Conservation (phyloP, 2,329 filamentous ascomycete genomes). For the Cladosporium sp. region DNA sequence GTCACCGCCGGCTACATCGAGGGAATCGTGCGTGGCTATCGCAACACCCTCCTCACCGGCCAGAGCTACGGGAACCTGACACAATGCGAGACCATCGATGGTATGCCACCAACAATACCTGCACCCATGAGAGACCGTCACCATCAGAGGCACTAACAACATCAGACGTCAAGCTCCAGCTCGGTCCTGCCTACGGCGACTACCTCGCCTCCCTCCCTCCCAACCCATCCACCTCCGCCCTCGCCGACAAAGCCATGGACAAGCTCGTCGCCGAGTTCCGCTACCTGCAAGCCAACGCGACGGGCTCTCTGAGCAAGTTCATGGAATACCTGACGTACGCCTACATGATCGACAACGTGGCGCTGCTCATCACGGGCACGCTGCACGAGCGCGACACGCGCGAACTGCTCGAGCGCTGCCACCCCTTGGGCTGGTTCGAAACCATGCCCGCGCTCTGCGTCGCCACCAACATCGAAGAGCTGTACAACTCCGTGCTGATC, state of each 20-base stretch:
- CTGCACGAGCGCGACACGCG: conserved; percentile 95
- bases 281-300: conserved; percentile 91
- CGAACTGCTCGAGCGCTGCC: conserved; percentile 91
- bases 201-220: conserved; percentile 91
- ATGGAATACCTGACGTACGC: conserved; percentile 98
- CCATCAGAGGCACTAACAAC: too few species aligned
- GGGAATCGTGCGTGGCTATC: conserved; percentile 94
- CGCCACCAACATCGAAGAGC: conserved; percentile 95
- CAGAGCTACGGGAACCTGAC: conserved; percentile 93
- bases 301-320: conserved; percentile 86
- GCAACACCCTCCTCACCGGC: conserved; percentile 84
- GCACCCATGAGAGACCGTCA: too few species aligned
- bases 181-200: conserved; percentile 94
- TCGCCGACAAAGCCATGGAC: conserved; percentile 93
- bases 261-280: conserved; percentile 97
- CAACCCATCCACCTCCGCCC: conserved; percentile 92
- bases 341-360: conserved; percentile 99
- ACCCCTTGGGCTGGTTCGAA: conserved; percentile 97
- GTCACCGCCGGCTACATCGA: conserved; percentile 76
- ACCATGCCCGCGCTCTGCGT: conserved; percentile 98
- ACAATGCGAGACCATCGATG: conserved; percentile 97
- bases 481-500: conserved; percentile 96
- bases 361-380: conserved; percentile 94
- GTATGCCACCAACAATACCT: conserved; percentile 58
- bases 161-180: conserved; percentile 95